Evolutionary conservation across 495 filamentous ascomycete genomes (phyloP).

Genomic region (Apodospora peruviana): DNA sequence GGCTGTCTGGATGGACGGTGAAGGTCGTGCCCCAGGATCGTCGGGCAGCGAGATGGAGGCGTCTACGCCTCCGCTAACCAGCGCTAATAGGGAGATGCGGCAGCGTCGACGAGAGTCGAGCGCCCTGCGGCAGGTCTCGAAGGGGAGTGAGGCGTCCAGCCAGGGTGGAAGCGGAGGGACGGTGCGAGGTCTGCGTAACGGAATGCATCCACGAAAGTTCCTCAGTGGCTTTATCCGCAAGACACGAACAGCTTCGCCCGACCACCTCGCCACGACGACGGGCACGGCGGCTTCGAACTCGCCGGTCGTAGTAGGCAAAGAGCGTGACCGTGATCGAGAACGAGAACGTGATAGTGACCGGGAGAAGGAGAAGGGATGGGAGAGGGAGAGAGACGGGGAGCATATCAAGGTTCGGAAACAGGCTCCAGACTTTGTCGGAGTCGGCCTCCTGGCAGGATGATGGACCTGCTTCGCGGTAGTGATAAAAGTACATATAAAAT

Average conservation of each 20-base stretch:
- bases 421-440: too few species aligned
- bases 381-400: neutral
- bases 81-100: slow-evolving; percentile 29
- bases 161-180: slow-evolving; percentile 25
- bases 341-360: slow-evolving; percentile 27
- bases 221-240: slow-evolving; percentile 43
- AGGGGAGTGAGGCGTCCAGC: slow-evolving; percentile 27
- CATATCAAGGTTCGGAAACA: neutral
- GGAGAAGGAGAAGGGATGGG: slow-evolving; percentile 28
- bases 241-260: slow-evolving; percentile 25
- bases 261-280: slow-evolving; percentile 16
- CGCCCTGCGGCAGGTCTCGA: slow-evolving; percentile 34
- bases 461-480: too few species aligned
- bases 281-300: neutral
- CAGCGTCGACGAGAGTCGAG: slow-evolving; percentile 34
- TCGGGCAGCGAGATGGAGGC: slow-evolving; percentile 47
- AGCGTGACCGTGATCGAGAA: slow-evolving; percentile 6
- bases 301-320: too few species aligned
- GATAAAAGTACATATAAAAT: too few species aligned
- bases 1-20: slow-evolving; percentile 29
- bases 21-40: slow-evolving; percentile 35
- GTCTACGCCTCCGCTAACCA: slow-evolving; percentile 14
- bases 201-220: slow-evolving; percentile 38
- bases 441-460: too few species aligned
- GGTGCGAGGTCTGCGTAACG: slow-evolving; percentile 32